Base-by-base conservation (phyloP, 805 yeast genomes). In the Candida gorgasii region DNA sequence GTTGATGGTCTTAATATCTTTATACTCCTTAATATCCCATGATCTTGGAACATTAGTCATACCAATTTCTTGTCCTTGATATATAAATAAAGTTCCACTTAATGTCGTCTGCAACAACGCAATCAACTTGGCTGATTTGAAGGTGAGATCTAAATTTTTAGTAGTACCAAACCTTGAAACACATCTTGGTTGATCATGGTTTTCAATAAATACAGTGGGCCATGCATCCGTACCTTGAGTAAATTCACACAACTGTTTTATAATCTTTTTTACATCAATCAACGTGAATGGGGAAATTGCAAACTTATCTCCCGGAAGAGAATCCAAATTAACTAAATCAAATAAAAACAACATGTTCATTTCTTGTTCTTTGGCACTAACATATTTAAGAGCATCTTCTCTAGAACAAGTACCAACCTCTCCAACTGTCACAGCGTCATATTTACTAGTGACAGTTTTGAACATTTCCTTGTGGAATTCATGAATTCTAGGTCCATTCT, bases 41-140 rank as follows among this genome's bases (percentile, higher is more conserved):
- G 55, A 53, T 39, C 60, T 51, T 19, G 76, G 69, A 24, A 76
- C 57, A 52, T 79, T 79, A 40, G 70, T 67, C 75, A 73, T 74
- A 24, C 80, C 84, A 47, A 79, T 62, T 52, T 79, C 84, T 56
- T 79, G 84, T 40, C 84, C 84, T 57, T 79, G 83, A 59, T 78
- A 79, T 23, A 79, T 60, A 59, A 67, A 79, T 40, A 76, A 57
- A 11, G 84, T 77, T 35, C 84, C 83, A 19, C 78, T 71, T 48
- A 77, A 64, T 12, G 79, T 53, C 12, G 65, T 43, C 46, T 72
- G 69, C 53, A 79, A 55, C 39, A 72, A 46, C 12, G 79, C 69
- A 47, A 79, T 55, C 54, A 78, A 57, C 59, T 79, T 79, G 24
- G 79, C 78, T 18, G 78, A 67, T 41, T 59, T 53, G 40, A 52